Base-by-base conservation (phyloP, 345 rosid genomes). In the Erodium maritimum region DNA sequence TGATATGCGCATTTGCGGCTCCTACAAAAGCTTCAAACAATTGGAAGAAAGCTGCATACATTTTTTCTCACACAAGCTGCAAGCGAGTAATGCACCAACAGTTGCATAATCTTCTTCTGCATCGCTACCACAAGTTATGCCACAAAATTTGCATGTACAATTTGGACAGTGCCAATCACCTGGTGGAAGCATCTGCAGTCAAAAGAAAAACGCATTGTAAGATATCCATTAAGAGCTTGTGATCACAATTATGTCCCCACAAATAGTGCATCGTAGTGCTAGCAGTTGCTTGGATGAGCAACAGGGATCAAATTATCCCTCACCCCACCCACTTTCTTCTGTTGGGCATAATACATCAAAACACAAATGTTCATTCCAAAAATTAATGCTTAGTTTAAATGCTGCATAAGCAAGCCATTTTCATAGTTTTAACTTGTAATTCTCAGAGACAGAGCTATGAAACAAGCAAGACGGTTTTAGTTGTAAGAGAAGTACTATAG, bases 121-220 rank as follows among this genome's bases (percentile, higher is more conserved):
- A 75, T 67, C 52, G 59, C 71, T 56, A 46, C 63, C 70, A 55
- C 75, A 77, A 29, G 73, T 82, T 55, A 51, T 55, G 65, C 84
- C 79, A 73, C 99, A 94, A 77, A 82, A 85, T 77, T 86, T 94
- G 80, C 99, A 94, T 17, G 80, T 78, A 74, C 99, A 94, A 60
- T 82, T 81, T 62, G 93, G 85, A 75, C 99, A 94, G 77, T 84
- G 86, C 97, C 97, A 94, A 61, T 79, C 86, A 11, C 99, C 99
- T 18, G 62, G 62, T 29, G 99, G 97, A 70, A 90, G 90, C 74
- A 63, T 73, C 97, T 94, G 87, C 72, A 71, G 77, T 23, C 25
- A 51, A 53, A 58, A 20, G 64, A 24, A 54, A 1, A 53, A 56
- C 21, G 59, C 46, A 22, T n/a, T n/a, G n/a, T n/a, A 20, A 12